Evolutionary conservation across 345 rosid species (phyloP), one percentile per base, ranked within the genome.

Genomic region (Clausena lansium): DNA sequence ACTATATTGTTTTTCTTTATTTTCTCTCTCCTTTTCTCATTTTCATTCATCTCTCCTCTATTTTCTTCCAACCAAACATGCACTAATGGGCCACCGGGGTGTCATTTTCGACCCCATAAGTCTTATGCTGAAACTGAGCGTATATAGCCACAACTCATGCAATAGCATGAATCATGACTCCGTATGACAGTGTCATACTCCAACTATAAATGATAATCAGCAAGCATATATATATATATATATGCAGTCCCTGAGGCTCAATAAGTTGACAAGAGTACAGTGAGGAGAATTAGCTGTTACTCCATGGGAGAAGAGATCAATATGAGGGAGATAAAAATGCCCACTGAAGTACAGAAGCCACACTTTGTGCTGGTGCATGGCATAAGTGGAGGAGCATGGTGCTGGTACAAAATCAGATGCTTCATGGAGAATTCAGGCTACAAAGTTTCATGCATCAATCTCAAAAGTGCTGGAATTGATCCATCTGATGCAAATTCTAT

Each of bases 361-460:
- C 98, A 92, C 89, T 93, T 95, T 65, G 97, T 93, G 76, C 77
- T 95, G 82, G 88, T 93, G 32, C 99, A 95, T 45, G 98, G 99
- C 52, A 39, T 91, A 50, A 73, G 93, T 35, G 89, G 89, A 66
- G 99, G 99, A 70, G 85, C 91, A 14, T 95, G 99, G 99, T 93
- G 99, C 83, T 95, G 99, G 99, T 95, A 92, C 89, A 95, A 89
- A 71, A 77, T 95, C 79, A 83, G 87, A 70, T 79, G 90, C 67
- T 87, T 92, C 32, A 84, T 95, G 89, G 99, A 95, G 90, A 85
- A 61, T 76, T 91, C 94, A 50, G 96, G 99, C 64, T 88, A 80
- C 83, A 68, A 71, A 36, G 99, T 92, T 54, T 81, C 97, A 52
- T 95, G 99, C 87, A 82, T 95, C 77, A 94, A 95, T 79, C 97